Evolutionary conservation across 768 basidiomycete genomes (phyloP).

Genomic region (Amyloporia xantha): DNA sequence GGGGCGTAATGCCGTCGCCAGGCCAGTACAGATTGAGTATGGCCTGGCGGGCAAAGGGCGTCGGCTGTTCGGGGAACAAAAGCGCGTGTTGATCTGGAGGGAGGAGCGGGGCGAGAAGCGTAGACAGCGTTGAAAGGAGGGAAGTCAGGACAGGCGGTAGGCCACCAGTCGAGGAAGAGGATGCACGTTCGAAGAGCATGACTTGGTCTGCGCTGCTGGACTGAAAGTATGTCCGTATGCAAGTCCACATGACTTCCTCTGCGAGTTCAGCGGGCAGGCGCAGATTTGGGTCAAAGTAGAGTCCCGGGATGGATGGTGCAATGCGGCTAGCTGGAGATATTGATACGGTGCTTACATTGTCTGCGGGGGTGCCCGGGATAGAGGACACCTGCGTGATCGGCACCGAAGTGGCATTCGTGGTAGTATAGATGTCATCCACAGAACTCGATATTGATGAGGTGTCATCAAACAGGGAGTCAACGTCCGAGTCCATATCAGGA

Average conservation of each 20-base stretch:
- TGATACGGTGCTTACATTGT: not conserved
- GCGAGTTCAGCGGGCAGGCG: constrained; percentile 47
- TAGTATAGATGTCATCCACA: not conserved
- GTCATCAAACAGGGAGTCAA: constrained; percentile 1
- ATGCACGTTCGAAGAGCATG: constrained; percentile 73
- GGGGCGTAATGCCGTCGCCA: constrained; percentile 84
- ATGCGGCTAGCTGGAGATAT: constrained; percentile 25
- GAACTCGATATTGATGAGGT: not conserved
- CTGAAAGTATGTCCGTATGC: constrained; percentile 52
- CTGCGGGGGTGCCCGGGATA: not conserved
- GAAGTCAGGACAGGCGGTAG: constrained; percentile 50
- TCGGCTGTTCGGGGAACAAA: constrained; percentile 47
- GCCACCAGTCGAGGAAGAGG: constrained; percentile 23
- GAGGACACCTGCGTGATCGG: not conserved
- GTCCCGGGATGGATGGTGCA: constrained; percentile 55
- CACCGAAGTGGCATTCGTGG: not conserved
- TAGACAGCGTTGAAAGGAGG: constrained; percentile 46
- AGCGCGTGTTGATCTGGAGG: constrained; percentile 44
- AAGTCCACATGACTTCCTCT: constrained; percentile 40
- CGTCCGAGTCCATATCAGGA: not conserved
- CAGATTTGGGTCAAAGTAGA: constrained; percentile 52
- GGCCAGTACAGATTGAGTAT: constrained; percentile 88
- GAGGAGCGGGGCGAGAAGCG: constrained; percentile 42
- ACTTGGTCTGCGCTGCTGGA: constrained; percentile 59
- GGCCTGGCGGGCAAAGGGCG: constrained; percentile 61